Evolutionary conservation across 306 rosid genomes (phyloP).

Genomic region (Oemleria cerasiformis): DNA sequence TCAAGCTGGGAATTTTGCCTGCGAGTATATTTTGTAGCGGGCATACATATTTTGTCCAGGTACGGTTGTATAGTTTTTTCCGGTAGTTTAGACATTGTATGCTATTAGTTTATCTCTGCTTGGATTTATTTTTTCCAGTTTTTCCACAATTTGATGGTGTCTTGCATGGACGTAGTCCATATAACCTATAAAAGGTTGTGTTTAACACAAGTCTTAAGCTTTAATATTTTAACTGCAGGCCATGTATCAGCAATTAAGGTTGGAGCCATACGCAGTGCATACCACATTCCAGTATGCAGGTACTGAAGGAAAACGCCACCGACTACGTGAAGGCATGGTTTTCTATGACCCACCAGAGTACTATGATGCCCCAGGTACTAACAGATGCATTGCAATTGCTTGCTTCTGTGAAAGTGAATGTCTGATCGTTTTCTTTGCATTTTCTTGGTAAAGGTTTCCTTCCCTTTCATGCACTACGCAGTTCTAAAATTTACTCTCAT

Average conservation of each 20-base stretch:
- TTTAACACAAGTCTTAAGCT: slow-evolving; percentile 14
- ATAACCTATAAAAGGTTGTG: slow-evolving; percentile 14
- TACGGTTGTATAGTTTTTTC: slow-evolving; percentile 26
- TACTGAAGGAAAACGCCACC: slow-evolving; percentile 93
- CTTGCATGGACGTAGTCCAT: slow-evolving; percentile 10
- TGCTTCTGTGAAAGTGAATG: background rate
- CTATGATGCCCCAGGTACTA: slow-evolving; percentile 74
- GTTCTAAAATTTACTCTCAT: background rate
- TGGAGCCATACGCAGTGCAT: slow-evolving; percentile 94
- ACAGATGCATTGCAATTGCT: slow-evolving; percentile 12
- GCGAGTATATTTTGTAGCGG: slow-evolving; percentile 92
- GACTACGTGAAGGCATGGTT: slow-evolving; percentile 89
- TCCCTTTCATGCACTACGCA: background rate
- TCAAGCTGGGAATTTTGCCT: slow-evolving; percentile 84
- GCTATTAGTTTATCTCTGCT: slow-evolving; percentile 14
- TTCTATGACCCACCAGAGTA: slow-evolving; percentile 88
- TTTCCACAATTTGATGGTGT: background rate
- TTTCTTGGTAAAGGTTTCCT: background rate
- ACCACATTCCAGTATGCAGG: slow-evolving; percentile 92
- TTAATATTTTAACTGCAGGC: slow-evolving; percentile 48
- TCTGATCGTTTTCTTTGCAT: background rate
- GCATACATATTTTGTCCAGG: slow-evolving; percentile 98
- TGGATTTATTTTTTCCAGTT: background rate
- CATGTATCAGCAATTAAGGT: slow-evolving; percentile 76
- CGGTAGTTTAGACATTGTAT: background rate